Base-by-base conservation (phyloP, 2,329 filamentous ascomycete genomes). In the Clonostachys rosea region DNA sequence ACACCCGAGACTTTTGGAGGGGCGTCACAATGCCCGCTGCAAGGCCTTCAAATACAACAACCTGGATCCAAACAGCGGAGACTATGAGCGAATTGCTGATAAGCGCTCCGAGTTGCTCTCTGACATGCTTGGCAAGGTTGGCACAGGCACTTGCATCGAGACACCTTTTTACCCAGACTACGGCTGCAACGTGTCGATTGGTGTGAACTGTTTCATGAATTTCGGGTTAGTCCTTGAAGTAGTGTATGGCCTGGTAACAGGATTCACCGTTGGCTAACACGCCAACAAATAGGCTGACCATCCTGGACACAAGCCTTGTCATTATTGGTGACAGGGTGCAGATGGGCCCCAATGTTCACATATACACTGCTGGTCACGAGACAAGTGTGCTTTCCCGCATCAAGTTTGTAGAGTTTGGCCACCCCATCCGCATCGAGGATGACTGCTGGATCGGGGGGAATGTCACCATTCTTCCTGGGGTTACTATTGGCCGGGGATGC, bases 341-440 rank as follows among this genome's bases (percentile, higher is more conserved):
- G 53, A 75, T 91, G 46, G 89, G 86, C 0, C 86, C 88, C 1
- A 84, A 83, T 55, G 86, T 91, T 0, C 79, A 73, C 43, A 77
- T 92, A 46, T 89, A 81, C 58, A 79, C 81, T 3, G 88, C 80
- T 1, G 86, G 81, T 0, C 89, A 94, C 61, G 86, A 88, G 43
- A 70, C 86, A 0, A 85, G 86, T 54, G 70, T 77, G 1, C 67
- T 69, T 45, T 71, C 67, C 3, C 69, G 75, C 16, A 63, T 74
- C 20, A 68, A 74, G 37, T 64, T 63, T 12, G 63, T 75, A 44
- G 74, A 77, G 52, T 77, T 70, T 48, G 75, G 72, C 0, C 61
- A 60, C 13, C 60, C 67, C 4, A 69, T 79, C 34, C 59, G 54
- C 4, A 78, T 80, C 35, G 74, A 69, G 2, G 69, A 78, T 41